Percentiles rank a stretch among this genome's conserved stretches.
Conservation (phyloP, 352 stramenopile genomes). For the Globisporangium nunn region DNA sequence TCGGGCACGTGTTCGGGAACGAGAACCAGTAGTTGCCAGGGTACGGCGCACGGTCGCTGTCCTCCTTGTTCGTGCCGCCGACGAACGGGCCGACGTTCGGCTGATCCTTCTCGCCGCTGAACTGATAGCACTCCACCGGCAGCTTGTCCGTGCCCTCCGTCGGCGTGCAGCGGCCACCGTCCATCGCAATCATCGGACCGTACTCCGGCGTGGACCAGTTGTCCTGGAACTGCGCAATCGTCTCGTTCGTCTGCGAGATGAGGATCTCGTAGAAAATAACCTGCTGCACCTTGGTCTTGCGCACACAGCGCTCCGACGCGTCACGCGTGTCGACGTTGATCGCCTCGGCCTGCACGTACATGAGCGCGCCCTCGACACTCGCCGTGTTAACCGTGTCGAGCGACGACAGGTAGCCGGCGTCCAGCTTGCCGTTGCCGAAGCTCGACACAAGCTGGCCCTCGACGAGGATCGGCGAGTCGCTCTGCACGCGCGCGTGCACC, state of each 20-base stretch:
- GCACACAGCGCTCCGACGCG: slow-evolving; percentile 38
- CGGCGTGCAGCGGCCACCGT: slow-evolving; percentile 55
- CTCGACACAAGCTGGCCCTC: slow-evolving; percentile 53
- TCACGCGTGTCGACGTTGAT: slow-evolving; percentile 80
- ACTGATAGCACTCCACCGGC: slow-evolving; percentile 47
- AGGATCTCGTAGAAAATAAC: slow-evolving; percentile 72
- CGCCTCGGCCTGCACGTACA: slow-evolving; percentile 83
- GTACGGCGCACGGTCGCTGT: slow-evolving; percentile 26
- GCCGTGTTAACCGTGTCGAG: slow-evolving; percentile 82
- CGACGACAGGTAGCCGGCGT: slow-evolving; percentile 46
- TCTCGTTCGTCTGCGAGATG: slow-evolving; percentile 73
- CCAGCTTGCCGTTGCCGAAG: slow-evolving; percentile 43
- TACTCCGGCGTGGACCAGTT: slow-evolving; percentile 35
- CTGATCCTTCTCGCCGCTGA: slow-evolving; percentile 52
- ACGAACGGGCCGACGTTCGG: slow-evolving; percentile 64
- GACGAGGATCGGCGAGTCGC: slow-evolving; percentile 50
- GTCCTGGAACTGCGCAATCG: slow-evolving; percentile 59
- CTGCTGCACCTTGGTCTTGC: slow-evolving; percentile 50
- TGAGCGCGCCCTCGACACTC: slow-evolving; percentile 73
- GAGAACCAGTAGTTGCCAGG: slow-evolving; percentile 57
- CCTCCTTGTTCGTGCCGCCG: slow-evolving; percentile 35
- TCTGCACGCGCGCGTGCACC: slow-evolving; percentile 67
- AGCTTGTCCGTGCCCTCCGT: slow-evolving; percentile 20
- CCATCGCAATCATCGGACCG: slow-evolving; percentile 59
- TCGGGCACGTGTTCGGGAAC: slow-evolving; percentile 60